Evolutionary conservation across 2,329 filamentous ascomycete genomes (phyloP), one percentile per base, ranked within the genome.

Genomic region (Hysterium pulicare): DNA sequence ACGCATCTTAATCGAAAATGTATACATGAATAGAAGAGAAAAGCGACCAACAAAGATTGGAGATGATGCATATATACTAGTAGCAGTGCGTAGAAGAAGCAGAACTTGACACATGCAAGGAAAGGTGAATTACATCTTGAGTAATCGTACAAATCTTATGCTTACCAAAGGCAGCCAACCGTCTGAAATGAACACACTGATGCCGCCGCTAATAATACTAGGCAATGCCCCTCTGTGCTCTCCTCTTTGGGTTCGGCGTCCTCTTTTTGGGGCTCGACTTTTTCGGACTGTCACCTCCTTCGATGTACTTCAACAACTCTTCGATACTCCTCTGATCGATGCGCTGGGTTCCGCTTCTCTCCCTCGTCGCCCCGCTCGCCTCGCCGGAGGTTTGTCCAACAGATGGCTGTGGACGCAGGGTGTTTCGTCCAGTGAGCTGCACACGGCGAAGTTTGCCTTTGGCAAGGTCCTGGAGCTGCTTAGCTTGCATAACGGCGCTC

Each of bases 221-320:
- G 8, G 42, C 38, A 19, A 48, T 37, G 41, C 19, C n/a, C 15
- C 59, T 59, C 37, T 55, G 54, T 16, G 50, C 47, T 41, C 60
- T 55, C 50, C 64, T 64, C 61, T 70, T 73, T 13, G 71, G 71
- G 54, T 74, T 73, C 13, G 66, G 60, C 5, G 58, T 58, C 37
- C 63, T 54, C 66, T 74, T 73, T 62, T 75, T 75, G 39, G 67
- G 63, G 23, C 67, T 63, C 30, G 62, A 63, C 38, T 61, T 66
- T 58, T 70, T 71, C 4, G 59, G 53, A 16, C 59, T 53, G 21
- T 70, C 68, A 15, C 62, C 76, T 26, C 90, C 91, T 68, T 97
- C 93, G 54, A 98, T 97, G 69, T 91, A 97, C 68, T 86, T 88
- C 63, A 98, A 76, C 31, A 98, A 73, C 66, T 98, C 91, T 56